Percentiles rank a stretch among this genome's conserved stretches.
These are phyloP conservation scores for Dillenia turbinata DNA, from an alignment of 164 flowering plant genomes.

Conservation along the genomic window DNA sequence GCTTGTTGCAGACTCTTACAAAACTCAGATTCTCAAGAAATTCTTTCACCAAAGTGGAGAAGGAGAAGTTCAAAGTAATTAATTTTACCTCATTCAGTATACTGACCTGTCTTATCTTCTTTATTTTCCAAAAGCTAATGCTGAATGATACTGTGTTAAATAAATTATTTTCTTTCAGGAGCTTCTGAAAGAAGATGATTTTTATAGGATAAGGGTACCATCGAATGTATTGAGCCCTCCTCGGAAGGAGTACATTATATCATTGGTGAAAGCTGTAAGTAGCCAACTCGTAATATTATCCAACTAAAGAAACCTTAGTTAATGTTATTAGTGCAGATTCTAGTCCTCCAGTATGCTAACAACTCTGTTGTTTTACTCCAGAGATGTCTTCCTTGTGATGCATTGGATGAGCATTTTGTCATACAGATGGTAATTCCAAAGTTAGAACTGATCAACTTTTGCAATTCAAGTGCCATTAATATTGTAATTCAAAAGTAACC, in stretches of 20 bases:
- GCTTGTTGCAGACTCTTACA: slow-evolving; percentile 59
- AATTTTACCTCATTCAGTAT: neutral
- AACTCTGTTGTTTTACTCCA: slow-evolving; percentile 26
- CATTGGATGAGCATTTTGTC: slow-evolving; percentile 86
- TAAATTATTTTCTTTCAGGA: slow-evolving; percentile 37
- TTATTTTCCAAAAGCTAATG: neutral
- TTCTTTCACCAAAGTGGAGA: slow-evolving; percentile 51
- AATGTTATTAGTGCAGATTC: no score
- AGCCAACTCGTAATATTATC: neutral
- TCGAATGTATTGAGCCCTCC: slow-evolving; percentile 79
- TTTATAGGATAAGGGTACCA: slow-evolving; percentile 79
- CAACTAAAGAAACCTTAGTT: no score
- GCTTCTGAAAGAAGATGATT: slow-evolving; percentile 71
- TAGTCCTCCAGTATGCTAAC: no score
- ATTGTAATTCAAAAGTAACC: no score
- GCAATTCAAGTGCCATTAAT: no score
- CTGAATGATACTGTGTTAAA: neutral
- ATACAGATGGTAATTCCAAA: slow-evolving; percentile 71
- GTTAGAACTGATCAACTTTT: neutral
- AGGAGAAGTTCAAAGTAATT: slow-evolving; percentile 62
- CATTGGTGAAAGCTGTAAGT: slow-evolving; percentile 90
- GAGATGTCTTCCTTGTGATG: slow-evolving; percentile 85
- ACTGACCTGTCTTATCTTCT: neutral
- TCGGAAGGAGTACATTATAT: slow-evolving; percentile 62
- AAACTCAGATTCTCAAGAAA: slow-evolving; percentile 85